Base-by-base conservation (phyloP, 805 yeast genomes). In the Pichia kluyveri region DNA sequence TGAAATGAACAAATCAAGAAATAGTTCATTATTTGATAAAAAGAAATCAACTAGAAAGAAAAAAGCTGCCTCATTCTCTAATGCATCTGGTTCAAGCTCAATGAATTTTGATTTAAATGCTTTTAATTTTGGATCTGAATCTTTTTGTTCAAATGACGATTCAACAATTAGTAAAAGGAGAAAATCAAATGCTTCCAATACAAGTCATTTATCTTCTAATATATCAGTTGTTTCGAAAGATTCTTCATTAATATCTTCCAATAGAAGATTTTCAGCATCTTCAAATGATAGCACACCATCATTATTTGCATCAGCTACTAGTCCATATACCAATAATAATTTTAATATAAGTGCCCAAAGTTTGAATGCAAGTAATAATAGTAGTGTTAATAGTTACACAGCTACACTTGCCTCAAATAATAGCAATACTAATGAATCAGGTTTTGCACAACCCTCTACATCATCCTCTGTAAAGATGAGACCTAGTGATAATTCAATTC, bases 61-160 rank as follows among this genome's bases (percentile, higher is more conserved):
- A 5, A 42, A 41, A 28, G 14, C 8, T 36, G 30, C 43, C 11
- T 15, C 28, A 11, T 32, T 26, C 15, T 32, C 40, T 11, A 36
- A 19, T 36, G 18, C 40, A 17, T 28, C 45, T 28, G 37, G 37
- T 7, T 10, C 37, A 34, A 34, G 12, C 12, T 8, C 34, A 23
- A 17, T 54, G 9, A 44, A 51, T 31, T 62, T 62, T 45, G 66
- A 62, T 46, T 49, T 61, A 32, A 58, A 62, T 39, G 66, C 66
- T 9, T 61, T 61, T 42, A 57, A 59, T 37, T 43, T 59, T 30
- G 59, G 63, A 7, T 46, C 49, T 26, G 57, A 56, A 41, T 46
- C 50, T 23, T 41, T 41, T n/a, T 53, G 49, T 41, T 49, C 53
- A 17, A 39, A 48, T 34, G 46, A 51, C 26, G 51, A 51, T 27